phyloP scores from a whole-genome alignment of 345 rosid species.

The Eucalyptus melliodora region DNA sequence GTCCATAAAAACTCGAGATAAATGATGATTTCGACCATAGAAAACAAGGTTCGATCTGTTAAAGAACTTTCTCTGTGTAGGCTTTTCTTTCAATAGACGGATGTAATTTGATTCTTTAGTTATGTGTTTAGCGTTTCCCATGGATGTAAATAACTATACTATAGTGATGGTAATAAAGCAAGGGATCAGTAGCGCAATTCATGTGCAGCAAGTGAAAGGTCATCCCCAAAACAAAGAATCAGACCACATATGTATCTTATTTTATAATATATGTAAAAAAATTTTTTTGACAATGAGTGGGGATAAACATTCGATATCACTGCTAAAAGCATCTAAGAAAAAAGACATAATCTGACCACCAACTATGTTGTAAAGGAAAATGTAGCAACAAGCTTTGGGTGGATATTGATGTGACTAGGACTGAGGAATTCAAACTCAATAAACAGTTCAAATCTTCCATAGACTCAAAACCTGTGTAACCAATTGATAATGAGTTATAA shows the following conservation, averaged over 20 bases:
- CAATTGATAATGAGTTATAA: too few relatives aligned
- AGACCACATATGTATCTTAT: not conserved
- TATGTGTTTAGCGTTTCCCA: not conserved
- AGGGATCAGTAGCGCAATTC: not conserved
- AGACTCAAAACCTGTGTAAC: too few relatives aligned
- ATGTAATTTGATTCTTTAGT: too few relatives aligned
- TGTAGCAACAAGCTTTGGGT: not conserved
- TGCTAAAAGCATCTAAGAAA: rapidly evolving
- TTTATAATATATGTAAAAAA: too few relatives aligned
- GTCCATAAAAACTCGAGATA: not conserved
- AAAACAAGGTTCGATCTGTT: not conserved
- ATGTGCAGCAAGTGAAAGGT: not conserved
- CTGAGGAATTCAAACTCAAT: too few relatives aligned
- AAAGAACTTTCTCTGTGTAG: not conserved
- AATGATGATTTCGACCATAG: not conserved
- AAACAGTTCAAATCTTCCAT: too few relatives aligned
- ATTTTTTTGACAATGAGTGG: not conserved
- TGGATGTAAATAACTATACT: not conserved
- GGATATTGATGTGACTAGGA: not conserved
- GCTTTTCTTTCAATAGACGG: not conserved
- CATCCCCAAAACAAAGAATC: not conserved
- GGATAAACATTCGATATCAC: not conserved
- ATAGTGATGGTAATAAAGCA: not conserved
- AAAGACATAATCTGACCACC: rapidly evolving
- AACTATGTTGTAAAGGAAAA: not conserved